These are phyloP conservation scores for Apiospora sp. DNA, from an alignment of 2,329 filamentous ascomycete species.

Conservation along the genomic window DNA sequence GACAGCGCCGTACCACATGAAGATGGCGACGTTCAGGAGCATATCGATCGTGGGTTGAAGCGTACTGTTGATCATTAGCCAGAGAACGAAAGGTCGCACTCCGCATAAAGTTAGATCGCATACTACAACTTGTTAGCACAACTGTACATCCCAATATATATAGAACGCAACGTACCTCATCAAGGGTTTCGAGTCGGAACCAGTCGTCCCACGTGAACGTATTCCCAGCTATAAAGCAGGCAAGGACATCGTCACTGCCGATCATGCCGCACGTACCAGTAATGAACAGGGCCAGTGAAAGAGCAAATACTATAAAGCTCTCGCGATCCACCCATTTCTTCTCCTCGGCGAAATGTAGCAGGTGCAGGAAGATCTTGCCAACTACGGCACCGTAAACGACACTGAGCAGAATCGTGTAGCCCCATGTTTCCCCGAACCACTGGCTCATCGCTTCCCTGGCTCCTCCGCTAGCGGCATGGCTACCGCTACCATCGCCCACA, in stretches of 20 bases:
- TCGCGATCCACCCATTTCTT: slow-evolving; percentile 84
- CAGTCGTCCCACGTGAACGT: slow-evolving; percentile 93
- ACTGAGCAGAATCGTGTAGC: slow-evolving; percentile 82
- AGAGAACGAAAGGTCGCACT: background rate
- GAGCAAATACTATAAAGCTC: slow-evolving; percentile 86
- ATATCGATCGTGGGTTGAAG: slow-evolving; percentile 96
- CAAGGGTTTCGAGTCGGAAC: slow-evolving; percentile 88
- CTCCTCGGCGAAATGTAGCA: slow-evolving; percentile 85
- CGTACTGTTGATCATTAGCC: slow-evolving; percentile 51
- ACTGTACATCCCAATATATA: background rate
- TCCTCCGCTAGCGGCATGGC: slow-evolving; percentile 63
- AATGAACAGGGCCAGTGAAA: slow-evolving; percentile 86
- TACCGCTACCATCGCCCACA: slow-evolving; percentile 58
- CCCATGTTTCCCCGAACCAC: slow-evolving; percentile 89
- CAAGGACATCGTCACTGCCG: slow-evolving; percentile 87
- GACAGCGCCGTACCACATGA: slow-evolving; percentile 89
- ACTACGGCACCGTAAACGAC: slow-evolving; percentile 78
- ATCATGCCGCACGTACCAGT: slow-evolving; percentile 87
- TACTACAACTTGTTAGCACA: background rate
- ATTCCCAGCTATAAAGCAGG: slow-evolving; percentile 92
- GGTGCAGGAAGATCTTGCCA: slow-evolving; percentile 81
- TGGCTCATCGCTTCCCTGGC: slow-evolving; percentile 73
- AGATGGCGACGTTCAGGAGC: slow-evolving; percentile 87
- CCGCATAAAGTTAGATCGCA: background rate
- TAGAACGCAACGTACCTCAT: slow-evolving; percentile 62